Base-by-base conservation (phyloP, 352 stramenopile species). In the Phytopythium delawarense region DNA sequence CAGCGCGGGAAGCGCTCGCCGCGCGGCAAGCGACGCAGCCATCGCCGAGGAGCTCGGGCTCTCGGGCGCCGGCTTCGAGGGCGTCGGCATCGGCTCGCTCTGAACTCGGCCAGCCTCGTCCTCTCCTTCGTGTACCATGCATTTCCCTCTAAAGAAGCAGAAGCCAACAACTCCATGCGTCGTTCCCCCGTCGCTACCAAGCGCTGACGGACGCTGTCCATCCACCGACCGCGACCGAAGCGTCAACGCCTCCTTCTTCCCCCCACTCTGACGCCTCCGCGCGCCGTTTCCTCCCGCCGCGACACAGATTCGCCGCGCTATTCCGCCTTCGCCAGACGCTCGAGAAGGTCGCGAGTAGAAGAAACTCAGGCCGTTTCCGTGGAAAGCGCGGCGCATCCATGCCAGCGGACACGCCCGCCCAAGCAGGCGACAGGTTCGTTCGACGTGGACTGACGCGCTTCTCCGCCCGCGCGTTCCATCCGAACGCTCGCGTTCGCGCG, bases 41-140 rank as follows among this genome's bases (percentile, higher is more conserved):
- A 70, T 64, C 1, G 86, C 84, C 0, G 80, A 89, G 18, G 72
- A 70, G 34, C 78, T 92, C 66, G 83, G 76, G 39, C 72, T 94
- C 52, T 70, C 72, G 5, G 63, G 64, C 55, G 56, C 56, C 16
- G 74, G 73, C 32, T 88, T 76, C 52, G 83, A 94, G 61, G 86
- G 81, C 44, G 62, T 94, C 40, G 86, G 86, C 21, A 51, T 91
- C 25, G 73, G 71, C 49, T 72, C 78, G 59, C 76, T 94, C 13
- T 94, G 76, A 70, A 16, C 32, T 15, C 32, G 7, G 30, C 20
- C 16, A 42, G 39, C 61, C n/a, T 7, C 20, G 9, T n/a, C 13
- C 20, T n/a, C 18, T 46, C 15, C 18, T 30, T 23, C 52, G 32
- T 34, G 52, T 35, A 45, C 20, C 30, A 45, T 57, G 32, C 9